phyloP scores from a whole-genome alignment of 2,329 filamentous ascomycete species.

The Lasiodiplodia citricola region DNA sequence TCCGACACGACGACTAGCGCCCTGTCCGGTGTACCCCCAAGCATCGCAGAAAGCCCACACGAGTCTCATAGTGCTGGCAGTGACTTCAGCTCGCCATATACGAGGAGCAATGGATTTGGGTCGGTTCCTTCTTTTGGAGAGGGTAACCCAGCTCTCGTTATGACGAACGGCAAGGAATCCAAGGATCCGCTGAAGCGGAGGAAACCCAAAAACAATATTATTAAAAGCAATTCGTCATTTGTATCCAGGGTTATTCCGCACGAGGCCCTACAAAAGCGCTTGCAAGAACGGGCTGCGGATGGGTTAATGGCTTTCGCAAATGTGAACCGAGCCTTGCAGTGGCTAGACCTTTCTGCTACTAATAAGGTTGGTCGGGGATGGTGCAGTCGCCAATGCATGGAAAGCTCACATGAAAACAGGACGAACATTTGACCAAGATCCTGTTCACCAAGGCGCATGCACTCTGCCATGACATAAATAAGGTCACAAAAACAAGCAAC shows the following conservation, averaged over 20 bases:
- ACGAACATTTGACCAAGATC: constrained; percentile 93
- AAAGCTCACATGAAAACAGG: constrained; percentile 50
- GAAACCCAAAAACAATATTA: constrained; percentile 98
- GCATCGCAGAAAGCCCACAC: constrained; percentile 51
- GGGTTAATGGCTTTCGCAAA: constrained; percentile 93
- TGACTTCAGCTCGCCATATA: constrained; percentile 48
- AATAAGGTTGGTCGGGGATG: constrained; percentile 59
- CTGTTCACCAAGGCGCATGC: constrained; percentile 96
- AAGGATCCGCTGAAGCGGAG: constrained; percentile 71
- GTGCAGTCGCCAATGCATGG: background rate
- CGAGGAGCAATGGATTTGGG: constrained; percentile 19
- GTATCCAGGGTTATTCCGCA: constrained; percentile 95
- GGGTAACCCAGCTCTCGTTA: constrained; percentile 74
- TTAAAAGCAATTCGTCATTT: constrained; percentile 98
- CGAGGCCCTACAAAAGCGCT: constrained; percentile 76
- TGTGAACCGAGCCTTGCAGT: constrained; percentile 93
- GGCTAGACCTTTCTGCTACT: constrained; percentile 84
- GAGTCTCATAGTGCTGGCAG: constrained; percentile 52
- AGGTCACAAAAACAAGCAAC: constrained; percentile 74
- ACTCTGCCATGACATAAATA: constrained; percentile 91
- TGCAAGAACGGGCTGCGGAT: constrained; percentile 77
- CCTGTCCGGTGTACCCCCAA: constrained; percentile 49
- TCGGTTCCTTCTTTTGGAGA: constrained; percentile 78
- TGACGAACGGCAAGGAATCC: constrained; percentile 68
- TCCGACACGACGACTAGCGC: constrained; percentile 49